Percentiles rank a stretch among this genome's conserved stretches.
Conservation (phyloP, 2,329 filamentous ascomycete species). For the Exophiala phaeomuriformis region DNA sequence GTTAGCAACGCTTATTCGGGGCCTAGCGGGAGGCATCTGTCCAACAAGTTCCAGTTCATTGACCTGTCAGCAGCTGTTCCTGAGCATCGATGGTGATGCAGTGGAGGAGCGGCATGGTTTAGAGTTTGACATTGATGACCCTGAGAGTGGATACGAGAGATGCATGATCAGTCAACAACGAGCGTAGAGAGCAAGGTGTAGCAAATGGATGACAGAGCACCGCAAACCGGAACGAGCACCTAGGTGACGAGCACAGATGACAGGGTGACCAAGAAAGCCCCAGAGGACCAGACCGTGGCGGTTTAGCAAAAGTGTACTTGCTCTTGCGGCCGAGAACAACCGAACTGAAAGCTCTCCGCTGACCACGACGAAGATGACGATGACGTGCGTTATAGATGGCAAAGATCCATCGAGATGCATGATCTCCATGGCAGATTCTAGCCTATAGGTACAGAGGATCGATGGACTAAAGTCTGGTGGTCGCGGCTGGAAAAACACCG, state of each 20-base stretch:
- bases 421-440: too few relatives aligned
- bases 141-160: background rate
- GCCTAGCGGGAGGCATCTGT: background rate
- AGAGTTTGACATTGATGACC: conserved; percentile 6
- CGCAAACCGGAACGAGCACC: conserved; percentile 14
- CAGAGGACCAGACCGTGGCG: too few relatives aligned
- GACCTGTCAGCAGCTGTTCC: conserved; percentile 7
- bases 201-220: background rate
- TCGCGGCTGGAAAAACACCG: background rate
- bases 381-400: background rate
- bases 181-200: background rate
- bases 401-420: too few relatives aligned
- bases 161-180: conserved; percentile 21
- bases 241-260: background rate
- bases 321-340: too few relatives aligned
- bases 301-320: too few relatives aligned
- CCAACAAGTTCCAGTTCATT: background rate
- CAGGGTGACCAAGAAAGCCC: background rate
- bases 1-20: background rate
- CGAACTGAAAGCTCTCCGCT: background rate
- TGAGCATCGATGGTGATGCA: conserved; percentile 6
- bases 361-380: background rate
- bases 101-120: conserved; percentile 1
- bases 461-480: background rate
- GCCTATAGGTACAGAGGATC: background rate